Base-by-base conservation (phyloP, 2,329 filamentous ascomycete genomes). In the Cyclaneusma minus region DNA sequence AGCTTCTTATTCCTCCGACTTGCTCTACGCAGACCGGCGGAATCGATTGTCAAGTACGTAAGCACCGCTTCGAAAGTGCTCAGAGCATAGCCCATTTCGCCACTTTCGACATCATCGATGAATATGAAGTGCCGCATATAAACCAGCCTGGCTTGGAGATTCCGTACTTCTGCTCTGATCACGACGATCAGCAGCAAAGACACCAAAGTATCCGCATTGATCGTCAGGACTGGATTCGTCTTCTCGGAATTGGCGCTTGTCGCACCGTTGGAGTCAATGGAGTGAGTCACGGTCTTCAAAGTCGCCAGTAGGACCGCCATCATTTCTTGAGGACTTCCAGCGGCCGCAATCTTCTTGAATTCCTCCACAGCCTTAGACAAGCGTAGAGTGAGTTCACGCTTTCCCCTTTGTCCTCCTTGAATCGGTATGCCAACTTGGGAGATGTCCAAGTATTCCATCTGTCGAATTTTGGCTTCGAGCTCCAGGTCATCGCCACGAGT, bases 101-200 rank as follows among this genome's bases (percentile, higher is more conserved):
- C 89, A 34, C 74, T 91, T 38, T 98, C 89, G 6, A 98, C 84
- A 52, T 98, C 89, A 41, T 95, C 89, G 26, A 93, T 85, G 51
- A 93, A 98, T 38, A 94, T 89, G 45, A 94, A 98, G 43, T 92
- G 83, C 22, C 87, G 79, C 64, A 95, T 93, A 48, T 95, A 98
- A n/a, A 79, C 63, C 24, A 98, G 57, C 12, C 87, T 69, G 3
- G 89, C 84, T 41, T 93, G 82, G 6, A 98, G 60, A 50, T 94
- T 77, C 31, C 80, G 73, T 14, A 92, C 73, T 33, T 89, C 80
- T 7, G 87, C 82, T 35, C 87, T 69, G 33, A 98, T 95, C 7
- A 98, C 80, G 10, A 98, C 84, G 34, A 92, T 74, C 12, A 98
- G 62, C 9, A 98, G 62, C 32, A 98, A 56, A 1, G 89, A 94